These are phyloP conservation scores for Selenicereus undatus DNA, from an alignment of 148 eudicot genomes.

Conservation along the genomic window DNA sequence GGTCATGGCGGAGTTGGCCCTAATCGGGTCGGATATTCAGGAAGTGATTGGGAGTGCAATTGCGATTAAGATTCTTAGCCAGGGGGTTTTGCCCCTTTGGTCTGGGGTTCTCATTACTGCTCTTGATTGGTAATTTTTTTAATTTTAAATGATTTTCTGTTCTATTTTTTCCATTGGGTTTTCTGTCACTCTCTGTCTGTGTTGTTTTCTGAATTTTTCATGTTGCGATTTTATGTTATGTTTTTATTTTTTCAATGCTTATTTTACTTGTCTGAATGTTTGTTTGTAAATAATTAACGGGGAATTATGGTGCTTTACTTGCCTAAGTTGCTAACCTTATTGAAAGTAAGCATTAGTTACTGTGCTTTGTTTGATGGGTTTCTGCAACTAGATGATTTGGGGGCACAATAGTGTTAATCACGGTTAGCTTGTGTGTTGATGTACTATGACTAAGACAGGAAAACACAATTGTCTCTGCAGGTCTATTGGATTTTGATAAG, in stretches of 20 bases:
- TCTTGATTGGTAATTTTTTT: conserved; percentile 61
- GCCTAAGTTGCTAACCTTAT: background rate
- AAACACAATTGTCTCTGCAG: background rate
- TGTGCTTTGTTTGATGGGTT: background rate
- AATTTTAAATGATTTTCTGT: background rate
- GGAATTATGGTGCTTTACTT: background rate
- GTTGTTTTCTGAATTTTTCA: background rate
- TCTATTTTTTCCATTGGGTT: background rate
- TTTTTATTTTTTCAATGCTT: background rate
- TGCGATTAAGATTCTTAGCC: conserved; percentile 78
- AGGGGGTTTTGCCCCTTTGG: conserved; percentile 92
- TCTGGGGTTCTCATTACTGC: conserved; percentile 93
- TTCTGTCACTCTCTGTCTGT: too few species aligned
- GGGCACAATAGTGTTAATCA: background rate
- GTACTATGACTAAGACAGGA: background rate
- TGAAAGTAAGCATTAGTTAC: background rate
- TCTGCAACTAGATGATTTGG: background rate
- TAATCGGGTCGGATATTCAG: conserved; percentile 92
- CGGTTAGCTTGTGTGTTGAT: background rate
- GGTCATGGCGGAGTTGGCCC: conserved; percentile 92
- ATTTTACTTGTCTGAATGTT: background rate
- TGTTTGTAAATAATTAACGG: background rate
- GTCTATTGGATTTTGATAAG: background rate
- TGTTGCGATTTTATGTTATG: background rate
- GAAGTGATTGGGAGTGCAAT: conserved; percentile 99